Percentiles rank a stretch among this genome's conserved stretches.
phyloP scores from a whole-genome alignment of 2,329 filamentous ascomycete genomes.

The Gliomastix tumulicola region DNA sequence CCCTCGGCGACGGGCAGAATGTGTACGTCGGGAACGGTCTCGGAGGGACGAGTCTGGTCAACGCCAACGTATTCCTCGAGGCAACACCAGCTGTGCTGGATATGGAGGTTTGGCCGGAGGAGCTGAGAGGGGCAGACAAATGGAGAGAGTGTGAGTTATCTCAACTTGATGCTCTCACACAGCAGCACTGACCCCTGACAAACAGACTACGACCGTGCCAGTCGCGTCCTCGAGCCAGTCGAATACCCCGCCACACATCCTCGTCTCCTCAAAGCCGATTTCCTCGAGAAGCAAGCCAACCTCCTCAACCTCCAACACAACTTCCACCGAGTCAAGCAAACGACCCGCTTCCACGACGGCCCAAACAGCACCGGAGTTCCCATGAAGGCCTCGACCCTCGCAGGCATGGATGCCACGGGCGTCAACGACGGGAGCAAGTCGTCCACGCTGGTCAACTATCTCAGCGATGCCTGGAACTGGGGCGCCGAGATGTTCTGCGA shows the following conservation, averaged over 20 bases:
- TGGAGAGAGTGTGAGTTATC: constrained; percentile 40
- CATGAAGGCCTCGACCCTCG: constrained; percentile 52
- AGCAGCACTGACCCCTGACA: too few species aligned
- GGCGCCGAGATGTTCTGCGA: constrained; percentile 66
- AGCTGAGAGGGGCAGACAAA: constrained; percentile 37
- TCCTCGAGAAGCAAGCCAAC: constrained; percentile 51
- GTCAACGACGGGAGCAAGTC: constrained; percentile 64
- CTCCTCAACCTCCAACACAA: constrained; percentile 41
- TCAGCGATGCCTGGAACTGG: constrained; percentile 66
- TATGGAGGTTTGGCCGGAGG: constrained; percentile 50
- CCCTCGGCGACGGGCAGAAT: constrained; percentile 57
- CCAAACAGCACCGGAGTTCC: constrained; percentile 57
- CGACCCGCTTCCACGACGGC: constrained; percentile 54
- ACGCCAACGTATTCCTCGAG: constrained; percentile 60
- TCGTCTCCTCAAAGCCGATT: constrained; percentile 46
- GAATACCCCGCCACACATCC: constrained; percentile 53
- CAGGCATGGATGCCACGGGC: constrained; percentile 57
- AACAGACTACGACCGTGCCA: constrained; percentile 51
- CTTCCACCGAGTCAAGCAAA: constrained; percentile 51
- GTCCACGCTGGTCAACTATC: constrained; percentile 58
- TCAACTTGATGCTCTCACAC: background rate
- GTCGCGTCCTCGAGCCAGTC: constrained; percentile 49
- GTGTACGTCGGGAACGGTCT: constrained; percentile 55
- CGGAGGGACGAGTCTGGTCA: constrained; percentile 59
- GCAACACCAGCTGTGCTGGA: constrained; percentile 47